Conservation (phyloP, 805 yeast species). For the Debaryomyces prosopidis region DNA sequence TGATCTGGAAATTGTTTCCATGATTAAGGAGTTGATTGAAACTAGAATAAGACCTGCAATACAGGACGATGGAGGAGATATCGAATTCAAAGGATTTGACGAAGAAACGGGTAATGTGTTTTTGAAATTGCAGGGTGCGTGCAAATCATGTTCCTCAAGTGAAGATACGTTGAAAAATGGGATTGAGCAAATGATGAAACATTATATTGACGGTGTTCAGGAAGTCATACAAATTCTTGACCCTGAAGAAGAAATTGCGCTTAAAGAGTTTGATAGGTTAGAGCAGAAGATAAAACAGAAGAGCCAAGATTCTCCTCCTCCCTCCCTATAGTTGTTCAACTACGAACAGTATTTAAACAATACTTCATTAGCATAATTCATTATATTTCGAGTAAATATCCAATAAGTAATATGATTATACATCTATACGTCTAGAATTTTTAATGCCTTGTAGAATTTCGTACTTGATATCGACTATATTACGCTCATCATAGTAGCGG, state of each 20-base stretch:
- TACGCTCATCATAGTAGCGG: slow-evolving; percentile 21
- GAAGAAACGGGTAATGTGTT: slow-evolving; percentile 85
- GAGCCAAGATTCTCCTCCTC: slow-evolving; percentile 19
- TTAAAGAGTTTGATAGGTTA: slow-evolving; percentile 80
- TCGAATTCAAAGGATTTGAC: slow-evolving; percentile 83
- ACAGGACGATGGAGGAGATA: slow-evolving; percentile 85
- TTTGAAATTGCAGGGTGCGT: slow-evolving; percentile 91
- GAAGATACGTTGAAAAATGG: slow-evolving; percentile 93
- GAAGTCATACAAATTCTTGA: slow-evolving; percentile 87
- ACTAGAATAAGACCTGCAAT: slow-evolving; percentile 90
- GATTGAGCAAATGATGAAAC: slow-evolving; percentile 95
- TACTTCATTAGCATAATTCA: no score
- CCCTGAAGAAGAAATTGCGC: slow-evolving; percentile 70
- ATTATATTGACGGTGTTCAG: slow-evolving; percentile 92
- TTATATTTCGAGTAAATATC: no score
- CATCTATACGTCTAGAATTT: neutral
- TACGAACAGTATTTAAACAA: neutral
- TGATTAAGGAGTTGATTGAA: slow-evolving; percentile 89
- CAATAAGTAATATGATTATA: neutral
- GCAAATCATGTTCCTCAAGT: slow-evolving; percentile 88
- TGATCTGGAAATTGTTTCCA: slow-evolving; percentile 69
- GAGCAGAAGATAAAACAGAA: slow-evolving; percentile 48
- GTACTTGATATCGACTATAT: slow-evolving; percentile 12
- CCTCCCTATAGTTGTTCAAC: slow-evolving; percentile 10
- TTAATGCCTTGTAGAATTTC: slow-evolving; percentile 15